Percentiles rank a stretch among this genome's conserved stretches.
Conservation (phyloP, 2,329 filamentous ascomycete genomes). For the Microcyclospora pomicola region DNA sequence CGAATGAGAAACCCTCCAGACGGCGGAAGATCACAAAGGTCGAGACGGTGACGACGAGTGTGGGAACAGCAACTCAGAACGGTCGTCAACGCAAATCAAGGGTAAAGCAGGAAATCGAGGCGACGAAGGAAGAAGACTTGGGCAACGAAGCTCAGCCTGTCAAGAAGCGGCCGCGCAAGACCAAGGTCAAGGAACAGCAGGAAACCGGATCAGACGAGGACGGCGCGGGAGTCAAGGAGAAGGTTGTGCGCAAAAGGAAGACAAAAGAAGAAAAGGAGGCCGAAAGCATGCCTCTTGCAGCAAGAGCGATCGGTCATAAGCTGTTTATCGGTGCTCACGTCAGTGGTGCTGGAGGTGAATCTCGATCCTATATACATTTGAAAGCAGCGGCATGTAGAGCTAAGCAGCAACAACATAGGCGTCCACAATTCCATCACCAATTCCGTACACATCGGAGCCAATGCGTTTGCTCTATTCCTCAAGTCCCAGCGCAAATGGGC, state of each 20-base stretch:
- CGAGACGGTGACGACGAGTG: constrained; percentile 1
- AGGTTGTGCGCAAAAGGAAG: constrained; percentile 34
- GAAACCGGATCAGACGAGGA: not conserved
- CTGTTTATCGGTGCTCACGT: constrained; percentile 91
- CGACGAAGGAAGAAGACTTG: constrained; percentile 1
- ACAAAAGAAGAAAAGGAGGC: constrained; percentile 43
- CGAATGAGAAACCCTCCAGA: constrained; percentile 6
- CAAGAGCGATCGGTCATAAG: constrained; percentile 55
- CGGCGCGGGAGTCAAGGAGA: constrained; percentile 5
- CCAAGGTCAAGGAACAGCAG: constrained; percentile 7
- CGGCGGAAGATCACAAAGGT: constrained; percentile 10
- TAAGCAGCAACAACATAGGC: constrained; percentile 34
- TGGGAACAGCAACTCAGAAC: not conserved
- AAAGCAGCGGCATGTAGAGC: not conserved
- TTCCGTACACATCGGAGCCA: constrained; percentile 44
- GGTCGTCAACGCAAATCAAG: constrained; percentile 2
- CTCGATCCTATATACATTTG: constrained; percentile 1
- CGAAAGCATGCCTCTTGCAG: constrained; percentile 50
- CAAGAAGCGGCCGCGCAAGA: constrained; percentile 4
- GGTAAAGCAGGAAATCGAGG: constrained; percentile 6
- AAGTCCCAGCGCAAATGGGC: constrained; percentile 95
- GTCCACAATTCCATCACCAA: constrained; percentile 70
- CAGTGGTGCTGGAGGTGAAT: constrained; percentile 67
- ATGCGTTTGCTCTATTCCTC: constrained; percentile 86
- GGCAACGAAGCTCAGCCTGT: not conserved